A percentile compares a stretch with the other conserved stretches of the same genome.
Evolutionary conservation across 306 rosid genomes (phyloP).

Genomic region (Ochetophila trinervis): DNA sequence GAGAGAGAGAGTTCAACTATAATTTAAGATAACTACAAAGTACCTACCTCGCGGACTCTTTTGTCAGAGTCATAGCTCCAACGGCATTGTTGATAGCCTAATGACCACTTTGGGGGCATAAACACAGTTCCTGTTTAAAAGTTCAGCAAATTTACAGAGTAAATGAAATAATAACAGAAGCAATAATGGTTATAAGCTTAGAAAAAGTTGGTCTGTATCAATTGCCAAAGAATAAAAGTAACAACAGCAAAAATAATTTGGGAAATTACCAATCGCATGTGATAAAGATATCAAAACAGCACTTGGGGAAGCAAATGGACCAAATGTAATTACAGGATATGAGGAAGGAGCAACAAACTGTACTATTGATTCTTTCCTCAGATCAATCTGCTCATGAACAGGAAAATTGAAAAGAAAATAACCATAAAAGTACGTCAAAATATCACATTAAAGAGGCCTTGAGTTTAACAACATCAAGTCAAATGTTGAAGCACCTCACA

Average conservation of each 20-base stretch:
- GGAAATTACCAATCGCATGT: slow-evolving; percentile 73
- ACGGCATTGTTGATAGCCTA: slow-evolving; percentile 95
- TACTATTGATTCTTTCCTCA: slow-evolving; percentile 66
- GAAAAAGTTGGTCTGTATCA: background rate
- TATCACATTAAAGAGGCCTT: slow-evolving; percentile 4
- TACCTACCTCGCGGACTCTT: slow-evolving; percentile 69
- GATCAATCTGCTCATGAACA: slow-evolving; percentile 67
- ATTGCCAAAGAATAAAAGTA: background rate
- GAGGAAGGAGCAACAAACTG: slow-evolving; percentile 64
- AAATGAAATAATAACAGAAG: background rate
- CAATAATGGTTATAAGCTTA: background rate
- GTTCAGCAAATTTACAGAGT: slow-evolving; percentile 20
- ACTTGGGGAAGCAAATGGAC: slow-evolving; percentile 80
- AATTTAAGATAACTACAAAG: background rate
- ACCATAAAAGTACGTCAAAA: slow-evolving; percentile 17
- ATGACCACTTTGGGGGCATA: slow-evolving; percentile 95
- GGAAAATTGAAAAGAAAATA: slow-evolving; percentile 10
- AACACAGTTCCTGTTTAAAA: slow-evolving; percentile 59
- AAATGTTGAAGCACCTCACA: slow-evolving; percentile 71
- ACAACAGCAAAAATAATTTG: background rate
- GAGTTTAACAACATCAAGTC: slow-evolving; percentile 21
- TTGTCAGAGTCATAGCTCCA: slow-evolving; percentile 73
- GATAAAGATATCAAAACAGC: slow-evolving; percentile 70
- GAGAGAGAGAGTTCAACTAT: background rate
- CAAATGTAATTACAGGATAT: slow-evolving; percentile 80